Evolutionary conservation across 2,329 filamentous ascomycete species (phyloP), one percentile per base, ranked within the genome.

Genomic region (Botrytis galanthina): DNA sequence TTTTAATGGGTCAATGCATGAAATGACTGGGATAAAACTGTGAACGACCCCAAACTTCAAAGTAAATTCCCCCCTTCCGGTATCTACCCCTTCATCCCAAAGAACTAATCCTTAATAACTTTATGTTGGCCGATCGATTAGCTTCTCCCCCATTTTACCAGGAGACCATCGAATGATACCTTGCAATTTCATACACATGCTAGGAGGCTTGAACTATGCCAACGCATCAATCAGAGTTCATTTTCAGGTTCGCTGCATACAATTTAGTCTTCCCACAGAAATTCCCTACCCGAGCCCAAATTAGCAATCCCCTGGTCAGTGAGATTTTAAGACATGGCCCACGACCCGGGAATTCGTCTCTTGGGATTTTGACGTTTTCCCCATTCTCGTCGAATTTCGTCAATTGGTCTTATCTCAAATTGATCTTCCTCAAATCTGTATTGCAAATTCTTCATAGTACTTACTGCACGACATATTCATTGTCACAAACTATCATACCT

Each of bases 311-410:
- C 63, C 26, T 59, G 46, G 37, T 59, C 39, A 59, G 62, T 72
- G 46, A 69, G 71, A 72, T 72, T 72, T 68, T 60, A 69, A 72
- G 62, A 69, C 71, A 72, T 67, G 71, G 51, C 62, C 37, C 61
- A 72, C 35, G 63, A 72, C 70, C 70, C 70, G 70, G 46, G 60
- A 67, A 51, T 64, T 67, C 62, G 63, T 68, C 71, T 72, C 71
- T 39, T 72, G 71, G 71, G 71, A 72, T 72, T 68, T 69, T 22
- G 46, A 57, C 26, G 39, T n/a, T 54, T 54, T 59, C 70, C 37
- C 70, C 48, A 48, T 68, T 57, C 48, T 48, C 70, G 46, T 72
- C 61, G 22, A n/a, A 59, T 37, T 54, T 72, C n/a, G 12, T 48
- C n/a, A 20, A 22, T 37, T 54, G 46, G 26, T 48, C 35, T 64